These are phyloP conservation scores for Firmiana major DNA, from an alignment of 345 rosid genomes.

Conservation along the genomic window DNA sequence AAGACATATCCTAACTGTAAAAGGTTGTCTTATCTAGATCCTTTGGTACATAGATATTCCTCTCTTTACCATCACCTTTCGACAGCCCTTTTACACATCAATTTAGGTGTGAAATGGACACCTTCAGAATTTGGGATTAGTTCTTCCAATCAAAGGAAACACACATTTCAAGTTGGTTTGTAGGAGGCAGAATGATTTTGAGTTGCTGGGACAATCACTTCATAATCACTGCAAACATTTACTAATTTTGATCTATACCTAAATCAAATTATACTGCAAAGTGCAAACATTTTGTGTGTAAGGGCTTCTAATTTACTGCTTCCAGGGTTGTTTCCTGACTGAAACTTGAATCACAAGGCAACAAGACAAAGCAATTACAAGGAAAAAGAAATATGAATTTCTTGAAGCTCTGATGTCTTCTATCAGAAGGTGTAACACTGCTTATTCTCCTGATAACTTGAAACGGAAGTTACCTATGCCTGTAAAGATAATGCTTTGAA, in stretches of 20 bases:
- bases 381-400: background rate
- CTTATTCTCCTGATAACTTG: background rate
- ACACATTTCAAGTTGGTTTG: background rate
- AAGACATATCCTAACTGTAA: background rate
- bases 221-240: background rate
- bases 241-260: background rate
- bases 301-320: background rate
- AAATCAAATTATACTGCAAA: background rate
- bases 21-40: background rate
- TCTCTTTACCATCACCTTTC: no score
- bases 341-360: background rate
- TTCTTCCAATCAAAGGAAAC: background rate
- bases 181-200: background rate
- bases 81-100: background rate
- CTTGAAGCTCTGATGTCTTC: background rate
- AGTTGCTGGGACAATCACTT: background rate
- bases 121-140: background rate
- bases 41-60: no score
- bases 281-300: no score
- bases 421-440: background rate
- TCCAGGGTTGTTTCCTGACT: background rate
- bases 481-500: background rate
- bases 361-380: background rate
- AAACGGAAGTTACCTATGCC: background rate
- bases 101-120: background rate